Evolutionary conservation across 1,284 basidiomycete species (phyloP).

Genomic region (Takashimella koratensis): DNA sequence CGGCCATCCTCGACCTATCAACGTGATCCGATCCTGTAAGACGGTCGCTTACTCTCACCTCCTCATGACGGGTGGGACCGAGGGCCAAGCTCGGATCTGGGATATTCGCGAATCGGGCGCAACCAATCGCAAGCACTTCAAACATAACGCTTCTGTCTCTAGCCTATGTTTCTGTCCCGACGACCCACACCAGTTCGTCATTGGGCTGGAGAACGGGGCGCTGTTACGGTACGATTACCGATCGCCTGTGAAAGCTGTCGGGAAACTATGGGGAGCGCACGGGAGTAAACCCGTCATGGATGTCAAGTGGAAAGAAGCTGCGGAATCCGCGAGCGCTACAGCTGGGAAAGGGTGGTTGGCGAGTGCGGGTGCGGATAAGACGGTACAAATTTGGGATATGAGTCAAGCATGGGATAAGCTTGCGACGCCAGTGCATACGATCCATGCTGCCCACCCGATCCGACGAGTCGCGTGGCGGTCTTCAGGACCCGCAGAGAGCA

Average conservation of each 20-base stretch:
- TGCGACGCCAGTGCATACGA: constrained; percentile 61
- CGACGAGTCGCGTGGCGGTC: constrained; percentile 75
- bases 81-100: constrained; percentile 78
- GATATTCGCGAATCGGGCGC: constrained; percentile 69
- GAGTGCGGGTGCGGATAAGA: constrained; percentile 73
- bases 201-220: constrained; percentile 72
- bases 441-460: constrained; percentile 72
- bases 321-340: constrained; percentile 28
- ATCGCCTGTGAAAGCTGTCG: constrained; percentile 60
- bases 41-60: constrained; percentile 62
- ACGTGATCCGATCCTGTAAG: constrained; percentile 59
- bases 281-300: constrained; percentile 65
- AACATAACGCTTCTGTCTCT: constrained; percentile 67
- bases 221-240: constrained; percentile 70
- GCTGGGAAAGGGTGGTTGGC: constrained; percentile 69
- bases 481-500: constrained; percentile 9
- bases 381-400: constrained; percentile 79
- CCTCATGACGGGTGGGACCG: constrained; percentile 75
- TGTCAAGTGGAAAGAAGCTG: constrained; percentile 63
- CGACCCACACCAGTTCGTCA: constrained; percentile 65
- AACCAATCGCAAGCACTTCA: constrained; percentile 63
- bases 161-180: constrained; percentile 68
- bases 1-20: constrained; percentile 71
- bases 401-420: constrained; percentile 52
- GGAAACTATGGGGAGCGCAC: constrained; percentile 74